Base-by-base conservation (phyloP, 306 rosid genomes). In the Dryas alaskensis region DNA sequence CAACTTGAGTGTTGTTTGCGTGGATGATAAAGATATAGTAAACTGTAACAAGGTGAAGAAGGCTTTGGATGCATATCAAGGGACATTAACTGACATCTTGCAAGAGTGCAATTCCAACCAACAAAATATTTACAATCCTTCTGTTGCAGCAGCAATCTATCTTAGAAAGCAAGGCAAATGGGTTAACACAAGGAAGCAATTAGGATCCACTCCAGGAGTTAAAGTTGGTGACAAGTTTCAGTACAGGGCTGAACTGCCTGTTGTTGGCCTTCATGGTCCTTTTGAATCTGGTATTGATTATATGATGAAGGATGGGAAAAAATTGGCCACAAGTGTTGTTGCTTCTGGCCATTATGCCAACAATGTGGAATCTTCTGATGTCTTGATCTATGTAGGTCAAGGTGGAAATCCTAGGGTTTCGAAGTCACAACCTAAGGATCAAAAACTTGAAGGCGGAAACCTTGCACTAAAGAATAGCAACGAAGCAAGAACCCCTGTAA, bases 401-500 rank as follows among this genome's bases (percentile, higher is more conserved):
- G 92, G 92, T 9, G 82, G 87, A 51, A 84, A 82, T 53, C 82
- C 87, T 5, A 0, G 0, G 0, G 54, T 61, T 4, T 0, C 45
- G 1, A 4, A 0, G n/a, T 27, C 10, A 22, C 19, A 53, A 62
- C 77, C 68, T 42, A 48, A 2, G 6, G 89, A 87, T 74, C 92
- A 87, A 62, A 76, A 53, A 53, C 44, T 81, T 22, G 22, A 19
- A 3, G 27, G 54, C 0, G 91, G 91, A 17, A 87, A 81, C 68
- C 87, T 82, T 69, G 87, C 89, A 11, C 43, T 87, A n/a, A 69
- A 39, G 75, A 85, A 87, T 58, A 81, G 86, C 65, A 66, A 69
- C 67, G 55, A 68, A 8, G 78, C 79, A 4, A 4, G 17, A 62
- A 58, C 50, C 16, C 86, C 76, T 5, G 87, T 87, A 4, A 80